Percentiles rank a stretch among this genome's conserved stretches.
phyloP scores from a whole-genome alignment of 352 stramenopile species.

The Phytophthora rubi region DNA sequence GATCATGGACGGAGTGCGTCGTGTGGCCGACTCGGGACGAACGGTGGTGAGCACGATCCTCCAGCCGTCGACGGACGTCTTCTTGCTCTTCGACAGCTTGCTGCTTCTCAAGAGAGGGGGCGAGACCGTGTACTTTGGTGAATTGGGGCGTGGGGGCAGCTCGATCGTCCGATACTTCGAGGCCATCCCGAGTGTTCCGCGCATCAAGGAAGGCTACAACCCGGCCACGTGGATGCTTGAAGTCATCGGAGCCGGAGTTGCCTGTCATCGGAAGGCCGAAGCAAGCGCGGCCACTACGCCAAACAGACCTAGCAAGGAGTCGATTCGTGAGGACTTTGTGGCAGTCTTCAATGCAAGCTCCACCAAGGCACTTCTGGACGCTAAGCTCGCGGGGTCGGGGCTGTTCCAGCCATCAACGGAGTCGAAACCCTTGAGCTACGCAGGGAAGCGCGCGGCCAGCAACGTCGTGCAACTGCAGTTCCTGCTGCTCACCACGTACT shows the following conservation, averaged over 20 bases:
- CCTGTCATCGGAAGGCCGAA: neutral
- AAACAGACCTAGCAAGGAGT: neutral
- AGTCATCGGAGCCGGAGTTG: neutral
- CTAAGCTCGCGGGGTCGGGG: neutral
- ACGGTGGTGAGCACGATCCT: constrained; percentile 8
- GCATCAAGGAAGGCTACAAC: neutral
- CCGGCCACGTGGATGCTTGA: constrained; percentile 6
- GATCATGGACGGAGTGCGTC: constrained; percentile 5
- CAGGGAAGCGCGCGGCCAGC: neutral
- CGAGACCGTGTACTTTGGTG: constrained; percentile 9
- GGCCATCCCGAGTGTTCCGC: neutral
- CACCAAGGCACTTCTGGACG: constrained; percentile 1
- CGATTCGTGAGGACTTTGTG: neutral
- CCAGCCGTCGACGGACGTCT: constrained; percentile 2
- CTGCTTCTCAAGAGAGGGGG: neutral
- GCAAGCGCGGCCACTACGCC: neutral
- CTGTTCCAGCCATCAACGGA: neutral
- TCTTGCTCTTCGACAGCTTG: constrained; percentile 8
- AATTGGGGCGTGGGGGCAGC: neutral
- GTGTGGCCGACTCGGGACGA: constrained; percentile 4
- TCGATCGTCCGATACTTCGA: constrained; percentile 2
- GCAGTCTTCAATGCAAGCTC: neutral
- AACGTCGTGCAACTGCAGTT: neutral
- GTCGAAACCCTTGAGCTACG: neutral
- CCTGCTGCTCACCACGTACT: constrained; percentile 49